These are phyloP conservation scores for Scutellaria minor DNA, from an alignment of 257 asterid species.

Conservation along the genomic window DNA sequence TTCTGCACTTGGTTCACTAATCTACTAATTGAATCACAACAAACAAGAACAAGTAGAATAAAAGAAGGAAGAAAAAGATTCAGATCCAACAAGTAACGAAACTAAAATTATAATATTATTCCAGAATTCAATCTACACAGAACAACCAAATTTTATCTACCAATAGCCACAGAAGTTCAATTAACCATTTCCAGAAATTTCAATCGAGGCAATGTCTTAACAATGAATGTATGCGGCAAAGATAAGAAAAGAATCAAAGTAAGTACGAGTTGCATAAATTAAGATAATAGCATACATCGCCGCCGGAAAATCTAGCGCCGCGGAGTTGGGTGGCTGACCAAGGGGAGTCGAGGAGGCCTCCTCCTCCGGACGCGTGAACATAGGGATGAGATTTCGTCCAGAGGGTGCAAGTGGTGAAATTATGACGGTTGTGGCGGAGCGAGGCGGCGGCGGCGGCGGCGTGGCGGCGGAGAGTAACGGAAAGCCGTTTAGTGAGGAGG, in stretches of 20 bases:
- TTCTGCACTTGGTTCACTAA: conserved; percentile 10
- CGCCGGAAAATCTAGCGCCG: conserved; percentile 78
- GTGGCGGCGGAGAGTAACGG: conserved; percentile 45
- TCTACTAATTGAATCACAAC: conserved; percentile 22
- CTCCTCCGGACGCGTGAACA: conserved; percentile 26
- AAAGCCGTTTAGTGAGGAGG: conserved; percentile 39
- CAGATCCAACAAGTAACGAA: conserved; percentile 13
- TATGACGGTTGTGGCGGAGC: conserved; percentile 19
- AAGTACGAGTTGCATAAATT: background rate
- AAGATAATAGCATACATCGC: conserved; percentile 56
- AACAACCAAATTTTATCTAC: background rate
- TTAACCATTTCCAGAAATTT: background rate
- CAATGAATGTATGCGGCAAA: background rate
- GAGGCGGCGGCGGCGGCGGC: conserved; percentile 34
- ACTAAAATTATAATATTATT: conserved; percentile 1
- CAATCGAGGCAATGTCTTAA: conserved; percentile 6
- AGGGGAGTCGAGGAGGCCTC: conserved; percentile 49
- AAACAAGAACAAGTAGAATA: conserved; percentile 8
- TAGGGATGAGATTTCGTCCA: conserved; percentile 31
- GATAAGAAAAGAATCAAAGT: background rate
- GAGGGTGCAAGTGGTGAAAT: conserved; percentile 35
- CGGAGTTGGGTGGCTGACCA: conserved; percentile 88
- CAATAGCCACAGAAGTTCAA: background rate
- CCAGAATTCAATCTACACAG: conserved; percentile 1
- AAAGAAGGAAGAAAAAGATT: background rate